phyloP scores from a whole-genome alignment of 176 grass and related monocot species.

The Triticum dicoccoides region DNA sequence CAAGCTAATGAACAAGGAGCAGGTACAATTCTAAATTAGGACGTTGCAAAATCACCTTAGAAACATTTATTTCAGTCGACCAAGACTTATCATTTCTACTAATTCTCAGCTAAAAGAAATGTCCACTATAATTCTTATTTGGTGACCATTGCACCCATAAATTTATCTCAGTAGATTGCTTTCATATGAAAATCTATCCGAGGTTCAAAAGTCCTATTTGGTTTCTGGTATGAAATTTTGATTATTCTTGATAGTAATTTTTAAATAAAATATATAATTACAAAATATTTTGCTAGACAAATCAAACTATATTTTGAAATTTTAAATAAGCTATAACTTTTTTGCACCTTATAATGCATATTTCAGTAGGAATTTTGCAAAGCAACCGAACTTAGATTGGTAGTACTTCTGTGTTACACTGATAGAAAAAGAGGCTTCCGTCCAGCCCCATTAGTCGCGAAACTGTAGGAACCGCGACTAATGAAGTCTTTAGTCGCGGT shows the following conservation, averaged over 20 bases:
- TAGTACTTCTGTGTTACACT: too few relatives aligned
- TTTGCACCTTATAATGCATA: not conserved
- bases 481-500: too few relatives aligned
- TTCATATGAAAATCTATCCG: not conserved
- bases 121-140: not conserved
- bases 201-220: not conserved
- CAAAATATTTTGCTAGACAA: not conserved
- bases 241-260: not conserved
- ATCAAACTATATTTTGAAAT: not conserved
- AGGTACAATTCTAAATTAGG: not conserved
- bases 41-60: not conserved
- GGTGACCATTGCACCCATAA: not conserved
- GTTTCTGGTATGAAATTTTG: not conserved
- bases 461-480: too few relatives aligned
- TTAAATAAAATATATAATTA: not conserved
- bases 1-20: not conserved
- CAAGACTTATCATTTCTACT: not conserved
- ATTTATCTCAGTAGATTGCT: not conserved
- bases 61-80: not conserved
- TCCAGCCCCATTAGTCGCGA: too few relatives aligned
- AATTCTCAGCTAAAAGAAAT: too few relatives aligned
- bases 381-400: conserved; percentile 1
- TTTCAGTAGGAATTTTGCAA: too few relatives aligned
- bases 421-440: too few relatives aligned
- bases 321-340: too few relatives aligned